Conservation (phyloP, 2,329 filamentous ascomycete species). For the Diaporthe citrichinensis region DNA sequence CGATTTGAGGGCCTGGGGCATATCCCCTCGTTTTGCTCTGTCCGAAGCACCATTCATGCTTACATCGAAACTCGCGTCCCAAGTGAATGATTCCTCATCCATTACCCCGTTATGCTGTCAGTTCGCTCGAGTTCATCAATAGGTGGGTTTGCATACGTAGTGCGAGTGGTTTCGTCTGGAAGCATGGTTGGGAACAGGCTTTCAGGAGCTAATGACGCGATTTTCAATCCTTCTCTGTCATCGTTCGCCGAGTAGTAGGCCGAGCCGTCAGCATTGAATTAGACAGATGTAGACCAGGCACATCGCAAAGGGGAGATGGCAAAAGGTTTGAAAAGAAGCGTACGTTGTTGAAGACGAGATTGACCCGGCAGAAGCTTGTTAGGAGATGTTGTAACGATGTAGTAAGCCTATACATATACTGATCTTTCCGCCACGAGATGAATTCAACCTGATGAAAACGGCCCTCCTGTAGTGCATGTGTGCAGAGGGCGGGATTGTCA, state of each 20-base stretch:
- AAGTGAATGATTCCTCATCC: neutral
- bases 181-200: too few relatives aligned
- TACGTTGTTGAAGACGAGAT: neutral
- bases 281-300: too few relatives aligned
- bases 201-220: too few relatives aligned
- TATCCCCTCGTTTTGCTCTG: neutral
- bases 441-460: neutral
- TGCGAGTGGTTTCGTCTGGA: neutral
- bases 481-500: neutral
- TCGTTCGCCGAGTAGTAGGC: neutral
- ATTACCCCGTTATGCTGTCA: neutral
- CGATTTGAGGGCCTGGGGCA: neutral
- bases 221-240: neutral
- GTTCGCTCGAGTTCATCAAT: neutral
- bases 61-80: neutral
- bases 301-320: neutral
- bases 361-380: neutral
- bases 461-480: too few relatives aligned
- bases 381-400: neutral
- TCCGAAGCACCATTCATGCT: neutral
- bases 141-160: neutral
- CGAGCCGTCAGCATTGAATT: neutral
- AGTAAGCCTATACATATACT: too few relatives aligned
- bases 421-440: neutral
- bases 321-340: neutral